A percentile compares a stretch with the other conserved stretches of the same genome.
Conservation (phyloP, 1,284 basidiomycete species). For the Papiliotrema fonsecae region DNA sequence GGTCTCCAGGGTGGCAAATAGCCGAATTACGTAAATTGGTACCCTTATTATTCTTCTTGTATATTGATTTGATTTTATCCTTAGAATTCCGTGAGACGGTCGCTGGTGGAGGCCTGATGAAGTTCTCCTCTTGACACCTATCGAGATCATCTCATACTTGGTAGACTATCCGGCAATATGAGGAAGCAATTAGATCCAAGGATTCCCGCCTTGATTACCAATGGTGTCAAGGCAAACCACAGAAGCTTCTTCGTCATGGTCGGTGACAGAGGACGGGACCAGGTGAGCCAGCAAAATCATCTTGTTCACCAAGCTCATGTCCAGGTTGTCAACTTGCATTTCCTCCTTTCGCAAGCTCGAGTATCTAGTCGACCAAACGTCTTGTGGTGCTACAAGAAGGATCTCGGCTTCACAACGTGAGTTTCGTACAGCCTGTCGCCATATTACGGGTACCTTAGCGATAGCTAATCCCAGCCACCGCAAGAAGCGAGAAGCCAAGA, state of each 20-base stretch:
- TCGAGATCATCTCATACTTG: too few species aligned
- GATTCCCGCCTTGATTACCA: constrained; percentile 86
- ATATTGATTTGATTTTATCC: neutral
- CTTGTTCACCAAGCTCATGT: neutral
- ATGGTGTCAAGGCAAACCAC: constrained; percentile 88
- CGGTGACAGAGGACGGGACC: constrained; percentile 90
- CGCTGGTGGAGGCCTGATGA: too few species aligned
- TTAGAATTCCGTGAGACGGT: neutral
- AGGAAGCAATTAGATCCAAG: constrained; percentile 71
- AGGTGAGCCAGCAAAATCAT: constrained; percentile 55
- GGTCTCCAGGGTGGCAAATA: neutral
- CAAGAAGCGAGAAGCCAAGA: constrained; percentile 93
- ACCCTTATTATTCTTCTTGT: neutral
- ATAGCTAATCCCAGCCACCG: constrained; percentile 62
- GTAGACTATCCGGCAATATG: constrained; percentile 35
- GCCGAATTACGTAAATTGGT: neutral
- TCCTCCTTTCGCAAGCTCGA: constrained; percentile 83
- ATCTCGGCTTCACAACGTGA: constrained; percentile 85
- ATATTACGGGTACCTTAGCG: neutral
- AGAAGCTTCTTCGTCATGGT: constrained; percentile 96
- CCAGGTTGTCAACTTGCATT: constrained; percentile 93
- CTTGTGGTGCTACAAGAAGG: constrained; percentile 97
- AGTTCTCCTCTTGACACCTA: too few species aligned
- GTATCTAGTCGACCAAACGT: constrained; percentile 85
- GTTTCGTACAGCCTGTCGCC: constrained; percentile 30